Percentiles rank a stretch among this genome's conserved stretches.
Evolutionary conservation across 768 basidiomycete genomes (phyloP).

Genomic region (Trichaptum fuscoviolaceum): DNA sequence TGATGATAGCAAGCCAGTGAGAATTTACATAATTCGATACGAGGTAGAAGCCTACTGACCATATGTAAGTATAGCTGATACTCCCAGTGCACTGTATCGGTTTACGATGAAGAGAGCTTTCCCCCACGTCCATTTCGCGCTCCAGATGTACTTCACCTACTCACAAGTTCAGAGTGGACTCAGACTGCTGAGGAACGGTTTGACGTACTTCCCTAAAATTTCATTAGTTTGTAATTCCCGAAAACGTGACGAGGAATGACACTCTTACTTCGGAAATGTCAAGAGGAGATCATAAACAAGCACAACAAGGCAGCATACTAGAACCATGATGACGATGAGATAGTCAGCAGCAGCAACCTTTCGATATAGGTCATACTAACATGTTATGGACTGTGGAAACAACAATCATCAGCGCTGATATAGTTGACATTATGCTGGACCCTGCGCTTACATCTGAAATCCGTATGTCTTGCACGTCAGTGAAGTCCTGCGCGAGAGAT

Average conservation of each 20-base stretch:
- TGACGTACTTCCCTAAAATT: neutral
- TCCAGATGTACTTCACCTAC: neutral
- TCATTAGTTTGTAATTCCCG: neutral
- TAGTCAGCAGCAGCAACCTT: no score
- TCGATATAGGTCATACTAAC: neutral
- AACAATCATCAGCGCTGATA: neutral
- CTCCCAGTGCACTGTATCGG: neutral
- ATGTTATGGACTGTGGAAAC: neutral
- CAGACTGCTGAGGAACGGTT: neutral
- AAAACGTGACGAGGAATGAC: neutral
- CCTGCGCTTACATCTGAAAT: neutral
- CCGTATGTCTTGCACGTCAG: neutral
- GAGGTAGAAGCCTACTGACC: neutral
- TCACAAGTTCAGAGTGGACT: neutral
- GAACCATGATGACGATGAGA: no score
- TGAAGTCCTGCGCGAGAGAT: neutral
- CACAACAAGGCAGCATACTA: neutral
- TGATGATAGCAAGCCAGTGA: neutral
- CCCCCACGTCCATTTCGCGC: neutral
- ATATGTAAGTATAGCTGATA: neutral
- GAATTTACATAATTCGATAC: neutral
- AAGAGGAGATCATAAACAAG: neutral
- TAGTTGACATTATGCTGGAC: neutral
- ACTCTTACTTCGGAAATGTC: neutral
- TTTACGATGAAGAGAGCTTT: neutral